phyloP scores from a whole-genome alignment of 768 basidiomycete species.

The Phlebiopsis flavidoalba region DNA sequence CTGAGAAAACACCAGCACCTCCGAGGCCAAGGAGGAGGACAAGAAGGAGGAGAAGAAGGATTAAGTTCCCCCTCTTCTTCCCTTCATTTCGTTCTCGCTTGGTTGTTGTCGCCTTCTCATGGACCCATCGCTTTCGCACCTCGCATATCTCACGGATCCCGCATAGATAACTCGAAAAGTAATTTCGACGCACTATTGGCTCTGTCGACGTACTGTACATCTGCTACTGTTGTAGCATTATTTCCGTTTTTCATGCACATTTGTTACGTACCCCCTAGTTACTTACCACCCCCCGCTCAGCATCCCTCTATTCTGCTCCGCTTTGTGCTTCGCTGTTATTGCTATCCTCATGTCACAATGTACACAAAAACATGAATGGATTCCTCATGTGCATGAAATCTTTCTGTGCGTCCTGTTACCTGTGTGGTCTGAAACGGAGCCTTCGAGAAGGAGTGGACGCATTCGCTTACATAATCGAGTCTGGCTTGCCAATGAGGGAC shows the following conservation, averaged over 20 bases:
- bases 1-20: slow-evolving; percentile 55
- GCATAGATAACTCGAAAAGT: slow-evolving; percentile 11
- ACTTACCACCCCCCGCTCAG: slow-evolving; percentile 10
- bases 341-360: slow-evolving; percentile 14
- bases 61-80: slow-evolving; percentile 34
- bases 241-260: slow-evolving; percentile 1
- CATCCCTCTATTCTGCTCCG: slow-evolving; percentile 2
- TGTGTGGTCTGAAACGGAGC: background rate
- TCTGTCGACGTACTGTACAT: slow-evolving; percentile 7
- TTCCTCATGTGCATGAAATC: background rate
- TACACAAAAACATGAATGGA: slow-evolving; percentile 11
- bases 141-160: slow-evolving; percentile 1
- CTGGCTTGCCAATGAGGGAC: background rate
- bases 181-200: slow-evolving; percentile 10
- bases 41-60: slow-evolving; percentile 78
- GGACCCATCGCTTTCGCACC: background rate
- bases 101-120: background rate
- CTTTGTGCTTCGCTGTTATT: slow-evolving; percentile 6
- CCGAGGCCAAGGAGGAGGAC: slow-evolving; percentile 39
- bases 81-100: background rate
- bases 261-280: slow-evolving; percentile 5
- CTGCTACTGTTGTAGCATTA: background rate
- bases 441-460: background rate
- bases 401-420: background rate
- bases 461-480: background rate